Percentiles rank a stretch among this genome's conserved stretches.
These are phyloP conservation scores for Peltaster fructicola DNA, from an alignment of 2,329 filamentous ascomycete species.

Conservation along the genomic window DNA sequence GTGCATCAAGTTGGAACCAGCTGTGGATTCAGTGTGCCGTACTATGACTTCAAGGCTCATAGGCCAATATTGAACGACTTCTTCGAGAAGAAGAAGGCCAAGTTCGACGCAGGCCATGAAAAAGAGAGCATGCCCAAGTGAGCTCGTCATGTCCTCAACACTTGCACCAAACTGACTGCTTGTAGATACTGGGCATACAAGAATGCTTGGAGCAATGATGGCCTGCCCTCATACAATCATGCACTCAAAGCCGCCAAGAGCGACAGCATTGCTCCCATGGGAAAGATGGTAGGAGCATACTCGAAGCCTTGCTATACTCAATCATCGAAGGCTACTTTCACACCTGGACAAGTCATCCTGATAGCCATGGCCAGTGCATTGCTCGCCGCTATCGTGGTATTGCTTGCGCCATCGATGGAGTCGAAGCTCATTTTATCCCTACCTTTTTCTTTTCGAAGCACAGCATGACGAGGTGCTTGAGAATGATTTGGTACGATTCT, in stretches of 20 bases:
- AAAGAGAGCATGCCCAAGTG: slow-evolving; percentile 25
- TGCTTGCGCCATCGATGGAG: too few relatives aligned
- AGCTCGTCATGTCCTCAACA: slow-evolving; percentile 2
- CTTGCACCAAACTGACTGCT: slow-evolving; percentile 1
- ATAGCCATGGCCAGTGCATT: slow-evolving; percentile 3
- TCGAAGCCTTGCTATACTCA: slow-evolving; percentile 12
- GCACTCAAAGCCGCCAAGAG: slow-evolving; percentile 20
- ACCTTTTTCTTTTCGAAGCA: too few relatives aligned
- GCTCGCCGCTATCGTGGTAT: slow-evolving; percentile 1
- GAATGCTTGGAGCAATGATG: slow-evolving; percentile 26
- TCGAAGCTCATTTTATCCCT: too few relatives aligned
- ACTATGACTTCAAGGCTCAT: slow-evolving; percentile 26
- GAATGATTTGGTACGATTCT: too few relatives aligned
- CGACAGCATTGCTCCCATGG: slow-evolving; percentile 22
- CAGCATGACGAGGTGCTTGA: too few relatives aligned
- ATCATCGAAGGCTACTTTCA: slow-evolving; percentile 3
- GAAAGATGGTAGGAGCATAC: slow-evolving; percentile 27
- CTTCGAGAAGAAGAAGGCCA: slow-evolving; percentile 23
- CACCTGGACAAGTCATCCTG: slow-evolving; percentile 1
- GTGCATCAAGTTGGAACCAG: slow-evolving; percentile 26
- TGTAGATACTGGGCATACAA: slow-evolving; percentile 28
- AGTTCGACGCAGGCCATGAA: slow-evolving; percentile 19
- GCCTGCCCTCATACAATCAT: slow-evolving; percentile 25
- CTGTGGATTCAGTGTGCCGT: slow-evolving; percentile 27
- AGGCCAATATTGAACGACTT: slow-evolving; percentile 23